Evolutionary conservation across 106 monocot species (phyloP), one percentile per base, ranked within the genome.

Genomic region (Allium sativum): DNA sequence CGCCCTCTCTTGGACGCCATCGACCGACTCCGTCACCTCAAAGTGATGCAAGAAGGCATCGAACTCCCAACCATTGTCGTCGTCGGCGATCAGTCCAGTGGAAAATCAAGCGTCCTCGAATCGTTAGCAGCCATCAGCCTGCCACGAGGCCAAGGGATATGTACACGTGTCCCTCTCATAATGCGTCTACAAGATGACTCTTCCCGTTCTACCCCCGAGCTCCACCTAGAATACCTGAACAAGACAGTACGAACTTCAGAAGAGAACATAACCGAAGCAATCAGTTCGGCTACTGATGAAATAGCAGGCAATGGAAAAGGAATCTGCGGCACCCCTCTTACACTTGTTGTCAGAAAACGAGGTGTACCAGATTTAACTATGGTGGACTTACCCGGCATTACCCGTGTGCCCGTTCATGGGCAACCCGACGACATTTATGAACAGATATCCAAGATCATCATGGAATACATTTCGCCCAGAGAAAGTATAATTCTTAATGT

Each of bases 401-500:
- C 69, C 12, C 7, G 58, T 7, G 69, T 69, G 3, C 51, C 69
- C 1, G 69, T 59, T 0, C 59, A 69, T 20, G 69, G 69, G 9
- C 69, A 69, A 52, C 69, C 69, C 0, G 59, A 52, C 4, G 42
- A 69, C 51, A 69, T 69, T 10, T 51, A 59, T 8, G 69, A 69
- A 31, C 69, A 69, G 59, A 59, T 69, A 6, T 41, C 69, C 2
- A 15, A 14, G 5, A 69, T 69, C 2, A 69, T 69, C 6, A 69
- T 9, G 59, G 48, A 69, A 16, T 60, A 70, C 19, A 70, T 70
- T 4, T 18, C 42, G 12, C 70, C 70, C 13, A 6, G 12, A 40
- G 70, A 70, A 41, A 70, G 70, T 50, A 70, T 70, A 8, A 70
- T 70, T 21, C 53, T 70, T 12, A 70, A 70, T 20, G 70, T 70